A percentile compares a stretch with the other conserved stretches of the same genome.
These are phyloP conservation scores for Eucalyptus sideroxylon DNA, from an alignment of 345 rosid species.

Conservation along the genomic window DNA sequence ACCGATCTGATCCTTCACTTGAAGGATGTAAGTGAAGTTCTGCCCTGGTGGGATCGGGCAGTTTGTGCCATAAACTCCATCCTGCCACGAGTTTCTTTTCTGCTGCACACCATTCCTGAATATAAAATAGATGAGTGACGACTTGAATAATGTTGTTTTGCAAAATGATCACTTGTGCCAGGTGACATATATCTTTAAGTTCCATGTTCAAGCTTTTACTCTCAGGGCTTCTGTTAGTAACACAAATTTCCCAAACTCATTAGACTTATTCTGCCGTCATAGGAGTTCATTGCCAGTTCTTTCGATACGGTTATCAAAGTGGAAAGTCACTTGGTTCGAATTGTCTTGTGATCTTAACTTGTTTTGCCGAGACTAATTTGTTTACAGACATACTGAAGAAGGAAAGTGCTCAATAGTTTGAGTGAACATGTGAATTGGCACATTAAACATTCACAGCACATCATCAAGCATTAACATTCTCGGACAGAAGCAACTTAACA, in stretches of 20 bases:
- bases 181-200: neutral
- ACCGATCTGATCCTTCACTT: conserved; percentile 80
- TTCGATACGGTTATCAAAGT: neutral
- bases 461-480: neutral
- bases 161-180: neutral
- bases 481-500: neutral
- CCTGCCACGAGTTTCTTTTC: conserved; percentile 76
- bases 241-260: neutral
- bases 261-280: neutral
- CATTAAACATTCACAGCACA: neutral
- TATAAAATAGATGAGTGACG: neutral
- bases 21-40: conserved; percentile 66
- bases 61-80: conserved; percentile 73
- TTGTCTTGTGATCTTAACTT: neutral
- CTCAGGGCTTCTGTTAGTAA: neutral
- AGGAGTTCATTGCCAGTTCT: neutral
- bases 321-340: neutral
- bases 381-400: neutral
- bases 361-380: neutral
- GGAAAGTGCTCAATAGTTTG: neutral
- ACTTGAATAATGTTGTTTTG: neutral
- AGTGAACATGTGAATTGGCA: neutral
- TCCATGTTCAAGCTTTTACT: neutral
- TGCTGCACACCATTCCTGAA: conserved; percentile 77
- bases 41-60: conserved; percentile 78